Conservation (phyloP, 2,329 filamentous ascomycete species). For the Biscogniauxia mediterranea region DNA sequence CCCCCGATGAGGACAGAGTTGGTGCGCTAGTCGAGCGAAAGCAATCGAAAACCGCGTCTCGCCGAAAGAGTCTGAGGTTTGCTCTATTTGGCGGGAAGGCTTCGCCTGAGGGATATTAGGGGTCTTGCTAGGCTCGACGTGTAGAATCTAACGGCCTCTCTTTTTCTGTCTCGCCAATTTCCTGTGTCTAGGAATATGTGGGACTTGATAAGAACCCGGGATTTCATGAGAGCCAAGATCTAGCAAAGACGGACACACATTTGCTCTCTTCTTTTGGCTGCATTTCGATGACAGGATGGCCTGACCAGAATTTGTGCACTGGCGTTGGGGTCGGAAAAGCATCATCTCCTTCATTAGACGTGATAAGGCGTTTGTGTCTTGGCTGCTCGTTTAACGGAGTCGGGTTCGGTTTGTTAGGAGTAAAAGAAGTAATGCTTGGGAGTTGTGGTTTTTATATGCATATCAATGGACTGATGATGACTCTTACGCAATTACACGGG, state of each 20-base stretch:
- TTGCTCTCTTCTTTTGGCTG: not conserved
- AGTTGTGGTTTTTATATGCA: not conserved
- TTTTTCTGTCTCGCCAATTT: not conserved
- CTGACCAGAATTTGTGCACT: not conserved
- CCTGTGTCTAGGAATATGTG: not conserved
- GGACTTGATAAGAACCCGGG: no score
- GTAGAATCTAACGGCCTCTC: not conserved
- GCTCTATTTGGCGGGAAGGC: slow-evolving; percentile 28
- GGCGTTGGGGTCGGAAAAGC: not conserved
- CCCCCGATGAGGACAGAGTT: slow-evolving; percentile 27
- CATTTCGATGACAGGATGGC: not conserved
- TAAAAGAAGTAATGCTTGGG: not conserved
- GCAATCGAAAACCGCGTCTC: slow-evolving; percentile 23
- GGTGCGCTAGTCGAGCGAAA: slow-evolving; percentile 21
- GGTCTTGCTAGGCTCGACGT: slow-evolving; percentile 1
- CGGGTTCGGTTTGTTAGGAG: not conserved
- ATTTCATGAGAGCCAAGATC: not conserved
- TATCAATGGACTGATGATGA: not conserved
- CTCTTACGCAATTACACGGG: not conserved
- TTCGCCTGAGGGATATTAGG: slow-evolving; percentile 3
- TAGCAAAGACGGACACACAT: not conserved
- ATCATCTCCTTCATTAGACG: not conserved
- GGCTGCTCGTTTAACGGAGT: not conserved
- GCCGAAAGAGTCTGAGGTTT: slow-evolving; percentile 31
- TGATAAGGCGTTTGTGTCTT: not conserved